Evolutionary conservation across 257 asterid genomes (phyloP).

Genomic region (Coffea eugenioides): DNA sequence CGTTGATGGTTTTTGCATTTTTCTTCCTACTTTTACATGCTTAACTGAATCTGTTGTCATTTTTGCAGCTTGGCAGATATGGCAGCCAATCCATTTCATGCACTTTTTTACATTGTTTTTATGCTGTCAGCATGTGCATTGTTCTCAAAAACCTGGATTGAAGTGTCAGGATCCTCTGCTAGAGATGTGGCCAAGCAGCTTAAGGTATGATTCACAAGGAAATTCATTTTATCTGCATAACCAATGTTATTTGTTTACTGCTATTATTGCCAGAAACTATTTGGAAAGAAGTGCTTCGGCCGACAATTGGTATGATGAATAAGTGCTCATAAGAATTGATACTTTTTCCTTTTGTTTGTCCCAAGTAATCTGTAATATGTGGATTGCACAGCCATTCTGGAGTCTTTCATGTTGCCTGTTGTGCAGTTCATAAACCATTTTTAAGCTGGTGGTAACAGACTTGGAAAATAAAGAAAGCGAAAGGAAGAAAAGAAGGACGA

Average conservation of each 20-base stretch:
- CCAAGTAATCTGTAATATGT: not conserved
- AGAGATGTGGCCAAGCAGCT: conserved; percentile 89
- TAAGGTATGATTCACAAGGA: conserved; percentile 44
- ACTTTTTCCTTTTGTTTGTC: not conserved
- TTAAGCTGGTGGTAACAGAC: not conserved
- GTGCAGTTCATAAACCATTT: not conserved
- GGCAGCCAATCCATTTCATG: conserved; percentile 85
- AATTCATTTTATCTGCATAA: not conserved
- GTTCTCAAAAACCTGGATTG: conserved; percentile 90
- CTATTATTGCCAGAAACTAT: not conserved
- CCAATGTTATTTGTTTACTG: not conserved
- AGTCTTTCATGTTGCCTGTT: not conserved
- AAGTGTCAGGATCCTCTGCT: conserved; percentile 92
- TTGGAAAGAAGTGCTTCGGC: not conserved
- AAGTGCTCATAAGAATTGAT: not conserved
- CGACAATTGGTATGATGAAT: not conserved
- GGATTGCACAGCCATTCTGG: not conserved
- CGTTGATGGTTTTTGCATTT: not conserved
- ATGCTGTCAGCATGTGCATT: conserved; percentile 91
- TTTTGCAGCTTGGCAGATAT: conserved; percentile 57
- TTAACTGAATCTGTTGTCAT: not conserved
- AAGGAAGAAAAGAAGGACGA: not conserved
- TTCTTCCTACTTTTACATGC: not conserved
- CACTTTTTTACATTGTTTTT: conserved; percentile 70
- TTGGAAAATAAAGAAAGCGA: not conserved